Evolutionary conservation across 805 yeast genomes (phyloP).

Genomic region (Jamesozyma rosinii): DNA sequence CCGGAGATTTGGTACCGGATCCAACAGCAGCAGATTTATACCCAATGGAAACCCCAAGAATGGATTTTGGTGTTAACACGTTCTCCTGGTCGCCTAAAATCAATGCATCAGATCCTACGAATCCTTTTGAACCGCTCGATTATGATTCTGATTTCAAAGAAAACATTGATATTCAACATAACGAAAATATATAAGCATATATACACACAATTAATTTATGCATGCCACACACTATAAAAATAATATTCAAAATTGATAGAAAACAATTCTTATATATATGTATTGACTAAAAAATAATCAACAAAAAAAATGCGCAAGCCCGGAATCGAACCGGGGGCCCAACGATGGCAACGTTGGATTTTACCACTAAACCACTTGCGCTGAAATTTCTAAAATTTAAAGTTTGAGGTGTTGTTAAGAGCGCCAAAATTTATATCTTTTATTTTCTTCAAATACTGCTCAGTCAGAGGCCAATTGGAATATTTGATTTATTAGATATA

Average conservation of each 20-base stretch:
- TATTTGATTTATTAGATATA: no score
- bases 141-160: neutral
- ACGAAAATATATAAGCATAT: neutral
- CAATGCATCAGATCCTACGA: neutral
- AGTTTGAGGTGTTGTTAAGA: no score
- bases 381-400: no score
- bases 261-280: no score
- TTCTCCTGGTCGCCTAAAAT: conserved; percentile 26
- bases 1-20: neutral
- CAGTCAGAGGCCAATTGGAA: no score
- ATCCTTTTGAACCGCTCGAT: neutral
- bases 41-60: conserved; percentile 15
- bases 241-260: neutral
- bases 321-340: conserved; percentile 17
- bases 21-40: neutral
- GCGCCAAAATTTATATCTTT: no score
- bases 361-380: conserved; percentile 15
- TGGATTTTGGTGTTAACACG: conserved; percentile 22
- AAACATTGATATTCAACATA: neutral
- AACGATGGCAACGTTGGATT: conserved; percentile 14
- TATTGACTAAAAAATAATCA: no score
- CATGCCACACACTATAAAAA: neutral
- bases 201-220: neutral
- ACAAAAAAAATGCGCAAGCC: conserved; percentile 11
- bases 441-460: no score